Conservation (phyloP, 2,329 filamentous ascomycete species). For the Coniochaeta hoffmannii region DNA sequence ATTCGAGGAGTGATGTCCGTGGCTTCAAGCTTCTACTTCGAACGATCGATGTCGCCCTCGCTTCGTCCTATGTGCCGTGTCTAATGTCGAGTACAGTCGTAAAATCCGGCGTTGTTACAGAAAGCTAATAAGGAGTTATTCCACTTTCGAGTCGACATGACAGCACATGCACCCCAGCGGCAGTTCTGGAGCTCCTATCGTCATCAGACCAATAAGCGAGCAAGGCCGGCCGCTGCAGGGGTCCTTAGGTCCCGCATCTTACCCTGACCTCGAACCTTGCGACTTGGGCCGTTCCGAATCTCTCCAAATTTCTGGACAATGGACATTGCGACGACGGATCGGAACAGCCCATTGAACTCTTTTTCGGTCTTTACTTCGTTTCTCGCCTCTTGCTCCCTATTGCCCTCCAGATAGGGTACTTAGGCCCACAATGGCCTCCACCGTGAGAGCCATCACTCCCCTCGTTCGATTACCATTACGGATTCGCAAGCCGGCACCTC, state of each 20-base stretch:
- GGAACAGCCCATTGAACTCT: neutral
- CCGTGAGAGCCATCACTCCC: conserved; percentile 2
- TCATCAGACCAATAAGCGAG: neutral
- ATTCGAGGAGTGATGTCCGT: neutral
- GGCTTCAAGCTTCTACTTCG: neutral
- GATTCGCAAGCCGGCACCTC: conserved; percentile 7
- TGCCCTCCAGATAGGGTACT: neutral
- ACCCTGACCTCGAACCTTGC: neutral
- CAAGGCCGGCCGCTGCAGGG: conserved; percentile 1
- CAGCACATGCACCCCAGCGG: neutral
- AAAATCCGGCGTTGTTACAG: neutral
- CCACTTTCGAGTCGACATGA: neutral
- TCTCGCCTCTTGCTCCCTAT: neutral
- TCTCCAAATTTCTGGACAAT: neutral
- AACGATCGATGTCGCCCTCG: neutral
- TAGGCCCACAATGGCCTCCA: conserved; percentile 5
- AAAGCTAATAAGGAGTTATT: neutral
- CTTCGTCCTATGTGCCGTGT: neutral
- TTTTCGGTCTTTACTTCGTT: neutral
- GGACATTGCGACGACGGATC: neutral
- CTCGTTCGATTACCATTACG: conserved; percentile 6
- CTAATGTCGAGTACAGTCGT: neutral
- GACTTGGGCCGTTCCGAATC: neutral
- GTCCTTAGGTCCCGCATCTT: neutral
- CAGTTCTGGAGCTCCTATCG: neutral